A percentile compares a stretch with the other conserved stretches of the same genome.
phyloP scores from a whole-genome alignment of 345 rosid genomes.

The Clausena lansium region DNA sequence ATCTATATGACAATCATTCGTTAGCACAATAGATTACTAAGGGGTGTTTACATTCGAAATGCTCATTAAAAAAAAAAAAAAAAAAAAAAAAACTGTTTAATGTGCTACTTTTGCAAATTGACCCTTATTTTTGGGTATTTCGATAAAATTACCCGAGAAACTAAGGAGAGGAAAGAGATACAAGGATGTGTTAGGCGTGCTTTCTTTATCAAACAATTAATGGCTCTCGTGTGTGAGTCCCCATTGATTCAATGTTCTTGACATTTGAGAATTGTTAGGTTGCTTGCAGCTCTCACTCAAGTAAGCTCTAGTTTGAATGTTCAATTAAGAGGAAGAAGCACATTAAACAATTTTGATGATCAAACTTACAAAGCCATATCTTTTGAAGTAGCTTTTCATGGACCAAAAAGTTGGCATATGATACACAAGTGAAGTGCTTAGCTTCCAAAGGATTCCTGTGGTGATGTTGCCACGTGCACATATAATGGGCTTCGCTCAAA shows the following conservation, averaged over 20 bases:
- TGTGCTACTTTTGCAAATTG: background rate
- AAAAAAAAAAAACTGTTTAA: too few species aligned
- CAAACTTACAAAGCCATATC: background rate
- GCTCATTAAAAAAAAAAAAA: background rate
- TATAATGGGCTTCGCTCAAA: background rate
- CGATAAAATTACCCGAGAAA: too few species aligned
- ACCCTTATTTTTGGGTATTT: too few species aligned
- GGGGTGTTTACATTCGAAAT: background rate
- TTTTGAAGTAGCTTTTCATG: slow-evolving; percentile 4
- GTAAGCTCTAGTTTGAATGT: background rate
- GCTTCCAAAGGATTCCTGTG: background rate
- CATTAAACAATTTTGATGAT: too few species aligned
- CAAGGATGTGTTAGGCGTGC: background rate
- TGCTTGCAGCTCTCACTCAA: background rate
- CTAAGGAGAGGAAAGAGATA: background rate
- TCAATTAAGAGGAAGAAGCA: background rate
- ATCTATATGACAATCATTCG: background rate
- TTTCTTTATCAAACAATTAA: slow-evolving; percentile 14
- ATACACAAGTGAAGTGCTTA: background rate
- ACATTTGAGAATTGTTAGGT: background rate
- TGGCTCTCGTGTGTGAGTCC: slow-evolving; percentile 7
- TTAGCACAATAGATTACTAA: background rate
- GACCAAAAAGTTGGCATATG: background rate
- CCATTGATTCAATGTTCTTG: background rate
- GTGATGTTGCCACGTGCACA: background rate